These are phyloP conservation scores for Orbilia ellipsospora DNA, from an alignment of 2,329 filamentous ascomycete species.

Conservation along the genomic window DNA sequence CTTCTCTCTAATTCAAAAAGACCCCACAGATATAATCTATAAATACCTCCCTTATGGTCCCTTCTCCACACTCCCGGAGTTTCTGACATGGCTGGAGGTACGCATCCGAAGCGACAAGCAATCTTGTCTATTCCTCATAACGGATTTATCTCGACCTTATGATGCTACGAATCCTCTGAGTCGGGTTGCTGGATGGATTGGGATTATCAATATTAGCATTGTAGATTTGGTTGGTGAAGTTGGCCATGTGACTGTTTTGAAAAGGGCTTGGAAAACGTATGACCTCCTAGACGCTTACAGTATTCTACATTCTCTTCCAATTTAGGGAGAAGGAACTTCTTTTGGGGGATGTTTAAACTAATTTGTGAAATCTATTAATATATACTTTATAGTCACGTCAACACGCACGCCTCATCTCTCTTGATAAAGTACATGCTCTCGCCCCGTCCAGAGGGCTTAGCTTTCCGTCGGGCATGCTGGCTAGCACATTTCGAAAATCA, in stretches of 20 bases:
- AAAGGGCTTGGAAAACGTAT: slow-evolving; percentile 51
- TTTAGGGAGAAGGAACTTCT: background rate
- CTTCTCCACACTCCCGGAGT: slow-evolving; percentile 38
- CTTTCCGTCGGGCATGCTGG: slow-evolving; percentile 47
- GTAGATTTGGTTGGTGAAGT: slow-evolving; percentile 42
- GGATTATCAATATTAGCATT: slow-evolving; percentile 47
- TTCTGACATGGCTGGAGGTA: slow-evolving; percentile 41
- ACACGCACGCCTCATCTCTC: slow-evolving; percentile 42
- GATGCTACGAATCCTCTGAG: slow-evolving; percentile 29
- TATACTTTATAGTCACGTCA: slow-evolving; percentile 16
- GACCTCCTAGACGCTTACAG: background rate
- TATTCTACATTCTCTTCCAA: no score
- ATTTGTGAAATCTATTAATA: background rate
- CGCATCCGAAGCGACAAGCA: slow-evolving; percentile 35
- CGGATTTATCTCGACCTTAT: slow-evolving; percentile 42
- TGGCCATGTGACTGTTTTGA: slow-evolving; percentile 49
- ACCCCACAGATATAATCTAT: slow-evolving; percentile 19
- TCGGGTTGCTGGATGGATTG: slow-evolving; percentile 46
- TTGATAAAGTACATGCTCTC: slow-evolving; percentile 45
- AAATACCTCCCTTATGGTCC: slow-evolving; percentile 50
- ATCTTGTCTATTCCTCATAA: slow-evolving; percentile 47
- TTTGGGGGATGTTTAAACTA: background rate
- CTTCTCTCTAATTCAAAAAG: slow-evolving; percentile 27
- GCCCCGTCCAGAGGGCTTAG: slow-evolving; percentile 44
- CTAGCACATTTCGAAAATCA: slow-evolving; percentile 40